Base-by-base conservation (phyloP, 768 basidiomycete genomes). In the Chalciporus piperatus region DNA sequence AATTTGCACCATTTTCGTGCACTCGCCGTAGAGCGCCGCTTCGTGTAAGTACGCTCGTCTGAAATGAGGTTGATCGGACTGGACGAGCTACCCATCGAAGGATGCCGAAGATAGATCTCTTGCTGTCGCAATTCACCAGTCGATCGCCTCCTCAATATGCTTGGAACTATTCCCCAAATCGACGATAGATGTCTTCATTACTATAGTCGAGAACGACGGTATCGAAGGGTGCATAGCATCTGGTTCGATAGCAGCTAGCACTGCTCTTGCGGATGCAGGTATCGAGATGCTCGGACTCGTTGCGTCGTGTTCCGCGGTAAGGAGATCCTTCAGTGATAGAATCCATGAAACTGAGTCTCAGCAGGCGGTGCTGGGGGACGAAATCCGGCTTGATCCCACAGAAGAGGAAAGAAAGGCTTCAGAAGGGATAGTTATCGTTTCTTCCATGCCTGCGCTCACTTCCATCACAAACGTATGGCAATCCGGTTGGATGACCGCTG, bases 1-100 rank as follows among this genome's bases (percentile, higher is more conserved):
- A 98, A 70, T 98, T 95, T 61, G 81, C 95, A 2, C 97, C 97
- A 0, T 99, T 96, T 67, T 92, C 97, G 8, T 92, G 87, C 59
- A 70, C 74, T 25, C 78, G 76, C 14, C 76, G 96, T 58, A 77
- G 88, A 64, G 86, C 89, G 7, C 96, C 96, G 0, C 80, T 96
- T 60, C 85, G 89, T 55, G 96, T 96, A 70, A 71, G 87, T 64
- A 4, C 56, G 53, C 48, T 37, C 19, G 19, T 46, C 47, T 47
- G 23, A 32, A 27, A 39, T 6, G 14, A 17, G 16, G 22, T 19
- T 44, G 20, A 16, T 37, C 44, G 20, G 47, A 45, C 45, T 48
- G 20, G 59, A n/a, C 52, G 42, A 47, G 32, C 20, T 16, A 27
- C 6, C 3, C 27, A n/a, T 50, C 54, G 11, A 65, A 98, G 96